Conservation (phyloP, 345 rosid genomes). For the Corchorus capsularis region DNA sequence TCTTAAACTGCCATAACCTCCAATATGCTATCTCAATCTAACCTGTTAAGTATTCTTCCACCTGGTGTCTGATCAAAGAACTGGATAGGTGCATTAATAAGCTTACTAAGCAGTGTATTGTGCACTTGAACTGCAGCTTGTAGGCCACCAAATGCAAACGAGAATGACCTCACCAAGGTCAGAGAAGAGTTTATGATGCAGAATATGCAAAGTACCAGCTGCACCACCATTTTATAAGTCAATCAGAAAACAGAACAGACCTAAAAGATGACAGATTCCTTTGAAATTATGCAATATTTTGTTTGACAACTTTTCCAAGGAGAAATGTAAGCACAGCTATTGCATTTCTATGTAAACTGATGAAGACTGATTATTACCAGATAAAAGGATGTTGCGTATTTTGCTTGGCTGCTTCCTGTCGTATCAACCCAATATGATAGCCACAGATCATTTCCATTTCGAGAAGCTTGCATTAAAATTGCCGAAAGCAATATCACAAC, state of each 20-base stretch:
- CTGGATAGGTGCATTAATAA: slow-evolving; percentile 73
- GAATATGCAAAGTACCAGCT: slow-evolving; percentile 77
- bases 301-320: not conserved
- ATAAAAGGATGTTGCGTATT: slow-evolving; percentile 71
- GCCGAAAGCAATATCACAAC: slow-evolving; percentile 69
- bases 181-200: slow-evolving; percentile 68
- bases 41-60: slow-evolving; percentile 98
- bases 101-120: slow-evolving; percentile 57
- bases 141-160: slow-evolving; percentile 92
- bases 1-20: slow-evolving; percentile 17
- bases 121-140: slow-evolving; percentile 80
- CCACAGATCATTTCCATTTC: slow-evolving; percentile 94
- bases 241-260: not conserved
- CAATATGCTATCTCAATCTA: slow-evolving; percentile 22
- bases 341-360: not conserved
- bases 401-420: slow-evolving; percentile 47
- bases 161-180: slow-evolving; percentile 89
- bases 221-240: slow-evolving; percentile 34
- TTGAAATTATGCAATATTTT: not conserved
- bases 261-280: slow-evolving; percentile 4
- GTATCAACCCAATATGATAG: slow-evolving; percentile 90
- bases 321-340: not conserved
- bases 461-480: slow-evolving; percentile 90
- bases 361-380: slow-evolving; percentile 48
- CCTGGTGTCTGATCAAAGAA: slow-evolving; percentile 97